A percentile compares a stretch with the other conserved stretches of the same genome.
Conservation (phyloP, 1,284 basidiomycete species). For the Caloboletus firmus region DNA sequence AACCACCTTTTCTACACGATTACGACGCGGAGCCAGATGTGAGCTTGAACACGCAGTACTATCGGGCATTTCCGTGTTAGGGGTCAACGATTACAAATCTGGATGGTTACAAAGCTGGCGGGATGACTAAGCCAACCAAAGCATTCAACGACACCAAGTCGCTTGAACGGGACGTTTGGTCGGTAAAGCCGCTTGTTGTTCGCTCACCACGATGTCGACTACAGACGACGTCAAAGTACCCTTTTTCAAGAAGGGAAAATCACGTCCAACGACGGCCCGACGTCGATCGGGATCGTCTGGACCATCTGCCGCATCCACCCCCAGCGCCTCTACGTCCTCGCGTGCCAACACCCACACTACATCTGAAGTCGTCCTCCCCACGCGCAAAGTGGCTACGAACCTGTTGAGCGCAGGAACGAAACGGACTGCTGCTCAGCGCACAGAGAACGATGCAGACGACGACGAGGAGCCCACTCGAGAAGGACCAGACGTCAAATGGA, state of each 20-base stretch:
- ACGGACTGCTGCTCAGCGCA: constrained; percentile 63
- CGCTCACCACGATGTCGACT: constrained; percentile 41
- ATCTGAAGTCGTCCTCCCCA: constrained; percentile 74
- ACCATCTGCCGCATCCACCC: constrained; percentile 22
- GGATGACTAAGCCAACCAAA: constrained; percentile 24
- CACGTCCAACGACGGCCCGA: constrained; percentile 68
- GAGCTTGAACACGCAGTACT: neutral
- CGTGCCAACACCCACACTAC: constrained; percentile 37
- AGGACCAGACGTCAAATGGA: constrained; percentile 80
- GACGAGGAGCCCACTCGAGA: constrained; percentile 49
- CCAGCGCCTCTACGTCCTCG: constrained; percentile 34
- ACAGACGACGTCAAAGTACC: constrained; percentile 57
- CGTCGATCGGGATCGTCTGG: constrained; percentile 56
- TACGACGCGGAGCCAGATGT: neutral
- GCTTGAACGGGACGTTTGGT: neutral
- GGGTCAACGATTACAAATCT: constrained; percentile 14
- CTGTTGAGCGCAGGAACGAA: constrained; percentile 85
- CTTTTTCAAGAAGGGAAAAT: constrained; percentile 85
- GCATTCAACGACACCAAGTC: neutral
- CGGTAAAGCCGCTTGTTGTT: neutral
- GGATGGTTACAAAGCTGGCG: constrained; percentile 6
- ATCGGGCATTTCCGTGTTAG: neutral
- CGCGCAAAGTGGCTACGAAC: constrained; percentile 63
- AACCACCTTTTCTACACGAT: neutral
- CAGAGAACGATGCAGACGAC: constrained; percentile 46